Percentiles rank a stretch among this genome's conserved stretches.
Evolutionary conservation across 495 filamentous ascomycete species (phyloP).

Genomic region (Penicillium verhagenii): DNA sequence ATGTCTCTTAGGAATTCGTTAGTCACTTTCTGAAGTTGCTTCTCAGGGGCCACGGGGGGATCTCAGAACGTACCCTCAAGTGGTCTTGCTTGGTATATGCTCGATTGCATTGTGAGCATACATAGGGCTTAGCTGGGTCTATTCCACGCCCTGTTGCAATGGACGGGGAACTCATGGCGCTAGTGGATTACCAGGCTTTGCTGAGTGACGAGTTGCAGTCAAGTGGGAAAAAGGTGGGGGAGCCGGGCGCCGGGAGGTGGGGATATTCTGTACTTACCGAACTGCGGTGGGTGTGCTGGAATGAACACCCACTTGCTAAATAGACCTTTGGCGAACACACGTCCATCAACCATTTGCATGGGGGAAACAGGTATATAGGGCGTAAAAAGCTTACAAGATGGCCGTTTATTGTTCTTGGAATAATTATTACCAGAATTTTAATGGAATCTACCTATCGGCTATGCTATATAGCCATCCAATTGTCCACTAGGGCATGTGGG

Average conservation of each 20-base stretch:
- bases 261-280: neutral
- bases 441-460: no score
- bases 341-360: no score
- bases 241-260: neutral
- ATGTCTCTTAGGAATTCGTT: conserved; percentile 10
- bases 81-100: conserved; percentile 23
- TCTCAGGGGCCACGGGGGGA: no score
- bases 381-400: no score
- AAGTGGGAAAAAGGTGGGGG: conserved; percentile 8
- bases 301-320: no score
- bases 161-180: neutral
- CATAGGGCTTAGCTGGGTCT: neutral
- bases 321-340: no score
- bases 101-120: conserved; percentile 3
- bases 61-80: conserved; percentile 10
- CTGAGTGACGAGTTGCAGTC: neutral
- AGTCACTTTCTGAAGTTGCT: neutral
- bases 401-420: no score
- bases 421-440: no score
- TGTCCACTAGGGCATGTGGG: no score
- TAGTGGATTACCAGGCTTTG: neutral
- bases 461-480: no score
- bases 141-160: neutral
- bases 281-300: neutral
- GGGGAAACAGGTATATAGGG: no score